These are phyloP conservation scores for Tricharina praecox DNA, from an alignment of 495 filamentous ascomycete species.

Conservation along the genomic window DNA sequence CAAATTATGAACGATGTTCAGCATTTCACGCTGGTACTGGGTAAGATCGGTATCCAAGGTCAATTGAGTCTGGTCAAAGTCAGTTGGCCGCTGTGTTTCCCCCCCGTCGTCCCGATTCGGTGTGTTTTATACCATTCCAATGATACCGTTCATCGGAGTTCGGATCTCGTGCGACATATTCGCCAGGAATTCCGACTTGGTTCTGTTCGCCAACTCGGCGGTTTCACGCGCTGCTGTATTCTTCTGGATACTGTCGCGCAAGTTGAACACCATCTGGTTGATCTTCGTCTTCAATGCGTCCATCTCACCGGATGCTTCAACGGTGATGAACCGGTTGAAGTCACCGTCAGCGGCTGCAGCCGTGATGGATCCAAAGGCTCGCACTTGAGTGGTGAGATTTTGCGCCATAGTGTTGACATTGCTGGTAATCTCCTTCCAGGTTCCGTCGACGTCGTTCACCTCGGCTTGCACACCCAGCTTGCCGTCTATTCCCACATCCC, in stretches of 20 bases:
- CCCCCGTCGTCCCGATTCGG: background rate
- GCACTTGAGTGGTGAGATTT: slow-evolving; percentile 92
- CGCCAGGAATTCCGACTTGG: slow-evolving; percentile 95
- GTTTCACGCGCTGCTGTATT: slow-evolving; percentile 95
- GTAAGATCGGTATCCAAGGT: slow-evolving; percentile 92
- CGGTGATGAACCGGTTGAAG: slow-evolving; percentile 93
- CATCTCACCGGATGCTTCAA: slow-evolving; percentile 97
- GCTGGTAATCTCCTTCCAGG: slow-evolving; percentile 97
- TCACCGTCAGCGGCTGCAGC: slow-evolving; percentile 93
- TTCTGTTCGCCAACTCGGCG: slow-evolving; percentile 92
- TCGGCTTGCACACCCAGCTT: slow-evolving; percentile 99
- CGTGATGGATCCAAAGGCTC: slow-evolving; percentile 94
- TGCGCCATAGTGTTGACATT: slow-evolving; percentile 98
- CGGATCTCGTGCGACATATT: slow-evolving; percentile 99
- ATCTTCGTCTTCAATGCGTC: slow-evolving; percentile 98
- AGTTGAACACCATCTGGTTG: slow-evolving; percentile 95
- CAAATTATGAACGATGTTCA: slow-evolving; percentile 95
- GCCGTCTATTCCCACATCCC: slow-evolving; percentile 93
- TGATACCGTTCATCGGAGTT: slow-evolving; percentile 64
- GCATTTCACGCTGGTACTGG: slow-evolving; percentile 90
- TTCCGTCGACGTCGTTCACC: slow-evolving; percentile 78
- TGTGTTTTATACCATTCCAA: slow-evolving; percentile 23
- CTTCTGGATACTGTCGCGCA: slow-evolving; percentile 89
- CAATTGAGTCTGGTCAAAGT: slow-evolving; percentile 85
- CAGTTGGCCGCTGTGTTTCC: background rate